Evolutionary conservation across 805 yeast species (phyloP), one percentile per base, ranked within the genome.

Genomic region (Tetrapisispora fleetii): DNA sequence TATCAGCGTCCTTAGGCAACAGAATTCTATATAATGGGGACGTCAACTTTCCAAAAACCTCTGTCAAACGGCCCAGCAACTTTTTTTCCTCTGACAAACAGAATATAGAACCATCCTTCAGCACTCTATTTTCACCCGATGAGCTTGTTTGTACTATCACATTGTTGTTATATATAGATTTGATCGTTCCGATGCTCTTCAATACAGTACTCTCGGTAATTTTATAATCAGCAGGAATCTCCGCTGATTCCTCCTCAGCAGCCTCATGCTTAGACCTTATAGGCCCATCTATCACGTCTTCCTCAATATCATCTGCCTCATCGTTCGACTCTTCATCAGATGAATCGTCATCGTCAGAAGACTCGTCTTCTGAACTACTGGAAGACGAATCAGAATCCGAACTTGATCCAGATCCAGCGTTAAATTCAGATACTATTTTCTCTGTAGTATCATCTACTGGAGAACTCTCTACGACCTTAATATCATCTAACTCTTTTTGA

Each of bases 1-100:
- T 40, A 8, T 54, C 48, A 21, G 54, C 48, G 10, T 48, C 35
- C 7, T 51, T 58, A 4, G 43, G 35, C 60, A 86, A 80, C 50
- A 81, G 79, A 1, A 93, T 83, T 37, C 95, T 73, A 62, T 88
- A 90, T 42, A 82, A 71, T 0, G 99, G 99, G 18, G 78, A 66
- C 52, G 85, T 84, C 6, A 93, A 74, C 11, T 87, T 83, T 0
- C 99, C 99, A 69, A 93, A 88, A 0, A 88, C 86, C 63, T 93
- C 99, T 59, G 80, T 84, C 10, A 91, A 68, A 1, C 83, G 81
- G 0, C 98, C 98, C 7, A 41, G 7, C 16, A 93, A 57, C 1
- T 83, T 67, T 1, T 77, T 72, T 42, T 83, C 72, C 60, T 86
- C 88, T 53, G 79, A 82, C 41, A 89, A 75, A 58, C 96, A 87